Evolutionary conservation across 345 rosid genomes (phyloP).

Genomic region (Adansonia digitata): DNA sequence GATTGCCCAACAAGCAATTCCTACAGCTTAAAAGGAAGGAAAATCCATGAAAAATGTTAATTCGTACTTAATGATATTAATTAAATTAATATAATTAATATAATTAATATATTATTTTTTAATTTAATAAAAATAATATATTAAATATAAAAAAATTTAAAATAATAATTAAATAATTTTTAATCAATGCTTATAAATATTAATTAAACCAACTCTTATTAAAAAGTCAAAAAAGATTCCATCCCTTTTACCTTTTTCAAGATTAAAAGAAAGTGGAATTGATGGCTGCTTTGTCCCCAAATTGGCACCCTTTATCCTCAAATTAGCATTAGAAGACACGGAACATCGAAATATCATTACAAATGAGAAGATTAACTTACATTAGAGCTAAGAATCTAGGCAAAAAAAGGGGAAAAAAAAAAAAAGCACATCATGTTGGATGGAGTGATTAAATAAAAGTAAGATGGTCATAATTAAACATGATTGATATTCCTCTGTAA

Average conservation of each 20-base stretch:
- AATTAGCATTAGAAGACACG: slow-evolving; percentile 12
- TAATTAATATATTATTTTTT: too few species aligned
- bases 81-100: too few species aligned
- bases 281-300: slow-evolving; percentile 11
- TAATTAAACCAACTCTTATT: background rate
- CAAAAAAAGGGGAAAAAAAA: background rate
- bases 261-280: background rate
- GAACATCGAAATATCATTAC: slow-evolving; percentile 17
- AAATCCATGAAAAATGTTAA: too few species aligned
- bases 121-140: too few species aligned
- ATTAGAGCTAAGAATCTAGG: slow-evolving; percentile 21
- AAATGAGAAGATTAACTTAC: slow-evolving; percentile 32
- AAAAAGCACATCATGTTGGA: slow-evolving; percentile 16
- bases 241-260: background rate
- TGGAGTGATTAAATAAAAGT: slow-evolving; percentile 34
- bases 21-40: background rate
- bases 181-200: background rate
- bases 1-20: background rate
- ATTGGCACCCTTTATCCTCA: slow-evolving; percentile 16
- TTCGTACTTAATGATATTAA: too few species aligned
- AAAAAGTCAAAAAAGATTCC: background rate
- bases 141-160: too few species aligned
- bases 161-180: too few species aligned
- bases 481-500: background rate
- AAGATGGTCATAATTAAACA: slow-evolving; percentile 17